phyloP scores from a whole-genome alignment of 23 red algal genomes.

The Gracilaria domingensis region DNA sequence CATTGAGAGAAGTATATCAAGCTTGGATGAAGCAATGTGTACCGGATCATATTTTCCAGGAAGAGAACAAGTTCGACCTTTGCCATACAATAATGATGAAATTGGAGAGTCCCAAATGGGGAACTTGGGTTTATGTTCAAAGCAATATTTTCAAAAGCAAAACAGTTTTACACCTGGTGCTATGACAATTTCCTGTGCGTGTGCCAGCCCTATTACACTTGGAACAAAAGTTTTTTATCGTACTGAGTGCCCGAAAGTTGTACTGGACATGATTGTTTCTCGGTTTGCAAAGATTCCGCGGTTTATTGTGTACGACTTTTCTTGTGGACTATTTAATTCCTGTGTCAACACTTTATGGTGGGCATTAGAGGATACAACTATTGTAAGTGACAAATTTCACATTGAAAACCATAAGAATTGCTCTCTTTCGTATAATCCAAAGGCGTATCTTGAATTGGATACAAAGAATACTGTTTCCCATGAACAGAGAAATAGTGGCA shows the following conservation, averaged over 20 bases:
- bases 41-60: neutral
- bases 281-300: neutral
- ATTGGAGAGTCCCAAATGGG: neutral
- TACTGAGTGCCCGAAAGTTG: neutral
- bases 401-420: neutral
- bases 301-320: neutral
- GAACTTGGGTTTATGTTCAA: neutral
- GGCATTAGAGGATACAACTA: too few relatives aligned
- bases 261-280: neutral
- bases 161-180: too few relatives aligned
- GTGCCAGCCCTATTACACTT: neutral
- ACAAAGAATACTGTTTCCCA: slow-evolving; percentile 3
- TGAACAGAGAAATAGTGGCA: too few relatives aligned
- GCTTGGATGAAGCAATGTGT: neutral
- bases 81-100: neutral
- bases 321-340: slow-evolving; percentile 6
- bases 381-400: slow-evolving; percentile 1
- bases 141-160: neutral
- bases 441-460: neutral
- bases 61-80: neutral
- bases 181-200: neutral
- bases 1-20: neutral
- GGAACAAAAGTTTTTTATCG: neutral
- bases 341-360: too few relatives aligned
- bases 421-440: neutral